A percentile compares a stretch with the other conserved stretches of the same genome.
Evolutionary conservation across 2,329 filamentous ascomycete genomes (phyloP).

Genomic region (Lecanosticta acicola): DNA sequence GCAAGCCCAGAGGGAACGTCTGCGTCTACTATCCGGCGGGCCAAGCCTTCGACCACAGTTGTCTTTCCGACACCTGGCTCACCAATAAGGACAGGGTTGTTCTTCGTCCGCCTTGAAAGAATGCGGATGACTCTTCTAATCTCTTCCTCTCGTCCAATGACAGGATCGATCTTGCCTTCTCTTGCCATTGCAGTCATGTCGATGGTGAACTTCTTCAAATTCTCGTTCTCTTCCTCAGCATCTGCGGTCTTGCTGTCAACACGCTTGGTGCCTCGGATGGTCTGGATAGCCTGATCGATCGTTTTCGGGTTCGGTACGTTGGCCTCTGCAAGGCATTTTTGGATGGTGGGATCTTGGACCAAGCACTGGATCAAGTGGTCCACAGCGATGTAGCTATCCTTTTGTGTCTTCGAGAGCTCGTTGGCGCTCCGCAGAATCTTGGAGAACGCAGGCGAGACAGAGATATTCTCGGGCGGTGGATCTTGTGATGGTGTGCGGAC

Average conservation of each 20-base stretch:
- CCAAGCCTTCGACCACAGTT: conserved; percentile 92
- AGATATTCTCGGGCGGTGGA: conserved; percentile 82
- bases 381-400: conserved; percentile 88
- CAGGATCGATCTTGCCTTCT: conserved; percentile 95
- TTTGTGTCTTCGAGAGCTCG: conserved; percentile 94
- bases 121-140: conserved; percentile 89
- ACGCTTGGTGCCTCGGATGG: conserved; percentile 85
- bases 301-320: conserved; percentile 90
- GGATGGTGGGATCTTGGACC: conserved; percentile 70
- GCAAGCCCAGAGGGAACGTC: conserved; percentile 95
- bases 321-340: conserved; percentile 70
- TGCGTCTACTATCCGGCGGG: conserved; percentile 89
- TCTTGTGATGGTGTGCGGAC: conserved; percentile 92
- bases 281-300: conserved; percentile 81
- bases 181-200: conserved; percentile 96
- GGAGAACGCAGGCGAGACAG: conserved; percentile 74
- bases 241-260: conserved; percentile 97
- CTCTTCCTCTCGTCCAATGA: conserved; percentile 94
- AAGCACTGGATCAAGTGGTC: conserved; percentile 88
- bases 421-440: conserved; percentile 77
- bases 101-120: conserved; percentile 88
- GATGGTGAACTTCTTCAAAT: conserved; percentile 95
- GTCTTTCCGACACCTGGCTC: conserved; percentile 98
- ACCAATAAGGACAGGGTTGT: conserved; percentile 96
- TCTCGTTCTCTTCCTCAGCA: conserved; percentile 86